Evolutionary conservation across 2,329 filamentous ascomycete genomes (phyloP), one percentile per base, ranked within the genome.

Genomic region (Cladosporium cucumerinum): DNA sequence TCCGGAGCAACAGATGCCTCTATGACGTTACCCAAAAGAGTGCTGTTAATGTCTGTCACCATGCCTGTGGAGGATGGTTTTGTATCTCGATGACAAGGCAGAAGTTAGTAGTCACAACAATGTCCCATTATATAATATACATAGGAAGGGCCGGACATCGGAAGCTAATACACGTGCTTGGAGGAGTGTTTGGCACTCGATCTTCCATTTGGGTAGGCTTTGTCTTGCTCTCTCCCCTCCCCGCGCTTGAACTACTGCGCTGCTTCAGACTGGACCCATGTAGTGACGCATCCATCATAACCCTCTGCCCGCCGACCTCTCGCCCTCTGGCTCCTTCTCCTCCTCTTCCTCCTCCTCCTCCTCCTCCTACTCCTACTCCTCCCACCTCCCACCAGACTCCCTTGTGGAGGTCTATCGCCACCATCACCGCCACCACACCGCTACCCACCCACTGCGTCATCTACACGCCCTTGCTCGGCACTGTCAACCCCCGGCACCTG

Each of bases 361-460:
- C n/a, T n/a, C n/a, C n/a, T n/a, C n/a, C n/a, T n/a, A n/a, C n/a
- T n/a, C n/a, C n/a, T n/a, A n/a, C n/a, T n/a, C n/a, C n/a, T n/a
- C n/a, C n/a, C n/a, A n/a, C 48, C 57, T 58, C 64, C 57, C 64
- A 66, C 63, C 64, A 66, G 63, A 66, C 61, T 61, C 66, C 65
- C 62, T 62, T 64, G 65, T 64, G 66, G 65, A 34, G 60, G 54
- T 64, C 46, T 46, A 64, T 59, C 28, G 32, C 51, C 51, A 32
- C 32, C 51, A 32, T 30, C 51, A 21, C 51, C 26, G 11, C 26
- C 51, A n/a, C n/a, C 14, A 52, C 32, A 18, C 36, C 28, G 36
- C 39, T 21, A 32, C 4, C 43, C 30, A 49, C 5, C 32, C 23
- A 54, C 32, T 32, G 26, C 12, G 11, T 8, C 14, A 61, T 25